phyloP scores from a whole-genome alignment of 169 alveolate species.

The Plasmodium gonderi region DNA sequence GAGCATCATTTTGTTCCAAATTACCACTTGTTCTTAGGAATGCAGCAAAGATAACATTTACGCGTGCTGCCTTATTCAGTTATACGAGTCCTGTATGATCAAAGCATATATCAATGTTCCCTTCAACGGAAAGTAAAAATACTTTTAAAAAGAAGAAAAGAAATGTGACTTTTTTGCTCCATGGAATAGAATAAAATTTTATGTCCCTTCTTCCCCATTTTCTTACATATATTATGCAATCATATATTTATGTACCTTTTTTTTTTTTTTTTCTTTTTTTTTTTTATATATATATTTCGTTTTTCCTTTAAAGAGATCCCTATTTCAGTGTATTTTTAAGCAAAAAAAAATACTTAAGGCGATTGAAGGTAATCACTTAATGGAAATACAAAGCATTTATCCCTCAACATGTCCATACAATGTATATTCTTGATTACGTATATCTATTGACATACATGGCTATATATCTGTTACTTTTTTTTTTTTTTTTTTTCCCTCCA shows the following conservation, averaged over 20 bases:
- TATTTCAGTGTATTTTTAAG: slow-evolving; percentile 66
- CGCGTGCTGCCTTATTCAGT: slow-evolving; percentile 29
- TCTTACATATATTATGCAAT: neutral
- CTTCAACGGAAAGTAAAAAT: slow-evolving; percentile 67
- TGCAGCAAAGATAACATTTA: slow-evolving; percentile 49
- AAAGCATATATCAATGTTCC: slow-evolving; percentile 45
- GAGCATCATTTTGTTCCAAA: neutral
- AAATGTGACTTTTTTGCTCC: neutral
- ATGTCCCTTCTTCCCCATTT: neutral
- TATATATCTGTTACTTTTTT: slow-evolving; percentile 5
- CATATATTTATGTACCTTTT: neutral
- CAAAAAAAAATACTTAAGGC: slow-evolving; percentile 26
- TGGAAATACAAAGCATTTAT: neutral
- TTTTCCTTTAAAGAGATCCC: slow-evolving; percentile 45
- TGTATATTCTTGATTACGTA: neutral
- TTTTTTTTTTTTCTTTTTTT: neutral
- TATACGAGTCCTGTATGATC: slow-evolving; percentile 18
- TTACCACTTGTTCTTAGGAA: slow-evolving; percentile 13
- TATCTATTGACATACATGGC: neutral
- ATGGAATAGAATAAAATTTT: neutral
- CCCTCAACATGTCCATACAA: neutral
- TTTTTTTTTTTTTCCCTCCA: neutral
- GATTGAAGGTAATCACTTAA: slow-evolving; percentile 37
- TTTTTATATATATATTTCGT: neutral
- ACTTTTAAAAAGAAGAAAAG: slow-evolving; percentile 8